Evolutionary conservation across 2,329 filamentous ascomycete species (phyloP), one percentile per base, ranked within the genome.

Genomic region (Uncinocarpus reesii): DNA sequence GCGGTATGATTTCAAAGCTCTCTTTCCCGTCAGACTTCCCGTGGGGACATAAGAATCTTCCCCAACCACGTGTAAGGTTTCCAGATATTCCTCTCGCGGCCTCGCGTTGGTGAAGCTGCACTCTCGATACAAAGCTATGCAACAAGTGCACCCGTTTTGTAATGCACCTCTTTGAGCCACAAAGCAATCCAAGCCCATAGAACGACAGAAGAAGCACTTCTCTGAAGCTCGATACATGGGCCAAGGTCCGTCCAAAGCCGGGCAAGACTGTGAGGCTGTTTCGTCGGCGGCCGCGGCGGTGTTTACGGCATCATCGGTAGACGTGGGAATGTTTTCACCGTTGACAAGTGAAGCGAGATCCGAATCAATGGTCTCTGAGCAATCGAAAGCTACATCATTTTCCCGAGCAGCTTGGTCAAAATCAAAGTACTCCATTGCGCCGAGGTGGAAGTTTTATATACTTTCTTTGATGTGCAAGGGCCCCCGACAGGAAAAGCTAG

Each of bases 181-280:
- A 51, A 71, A 70, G 57, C 70, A 72, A 46, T 72, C 66, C 38
- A 72, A 56, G n/a, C 67, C 66, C 66, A 69, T 70, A 47, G 61
- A 62, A 35, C 63, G 61, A 56, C 70, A 72, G 38, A 71, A 68
- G 44, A 71, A 67, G 56, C 70, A 72, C 35, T 70, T 63, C 34
- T 66, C 65, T 56, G 70, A 64, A 43, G 69, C 64, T 47, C 65
- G 66, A 56, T 65, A 62, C 63, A 71, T 70, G 31, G 70, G 69
- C 51, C 65, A 68, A 32, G 63, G 61, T 23, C 61, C 61, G 46
- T 59, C 60, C 42, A 57, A 32, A 57, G 46, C 41, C 50, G 36
- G 24, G 3, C 28, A 37, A 26, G 42, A 28, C 13, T 40, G 24
- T 8, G 8, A 20, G 34, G 56, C 54, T 48, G 48, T 56, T 43